Conservation (phyloP, 352 stramenopile species). For the Phytopythium mirpurense region DNA sequence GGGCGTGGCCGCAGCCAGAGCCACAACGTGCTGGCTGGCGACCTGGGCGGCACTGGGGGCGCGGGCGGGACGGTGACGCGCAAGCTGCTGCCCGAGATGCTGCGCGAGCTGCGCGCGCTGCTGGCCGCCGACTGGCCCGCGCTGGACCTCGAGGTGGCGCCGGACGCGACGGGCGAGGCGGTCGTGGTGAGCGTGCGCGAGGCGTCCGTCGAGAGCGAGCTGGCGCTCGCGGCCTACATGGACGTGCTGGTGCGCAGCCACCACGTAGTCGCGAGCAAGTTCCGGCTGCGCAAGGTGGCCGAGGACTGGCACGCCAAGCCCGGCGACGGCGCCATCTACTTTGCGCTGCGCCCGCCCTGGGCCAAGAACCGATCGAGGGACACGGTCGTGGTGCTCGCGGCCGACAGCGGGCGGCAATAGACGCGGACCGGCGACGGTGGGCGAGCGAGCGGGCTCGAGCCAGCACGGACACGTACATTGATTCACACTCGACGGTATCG, state of each 20-base stretch:
- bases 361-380: constrained; percentile 58
- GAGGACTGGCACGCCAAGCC: constrained; percentile 79
- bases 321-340: constrained; percentile 54
- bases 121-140: constrained; percentile 60
- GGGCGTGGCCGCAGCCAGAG: no score
- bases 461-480: not conserved
- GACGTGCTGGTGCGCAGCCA: constrained; percentile 64
- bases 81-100: constrained; percentile 63
- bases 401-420: not conserved
- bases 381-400: constrained; percentile 36
- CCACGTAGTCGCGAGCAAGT: constrained; percentile 64
- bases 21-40: not conserved
- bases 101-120: constrained; percentile 65
- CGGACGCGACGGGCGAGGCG: constrained; percentile 51
- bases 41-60: not conserved
- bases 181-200: constrained; percentile 55
- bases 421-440: no score
- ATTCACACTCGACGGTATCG: not conserved
- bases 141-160: constrained; percentile 39
- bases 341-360: constrained; percentile 54
- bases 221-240: constrained; percentile 73
- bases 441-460: no score
- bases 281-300: constrained; percentile 66
- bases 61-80: constrained; percentile 50
- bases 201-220: constrained; percentile 43